Percentiles rank a stretch among this genome's conserved stretches.
phyloP scores from a whole-genome alignment of 164 flowering plant species.

The Annona squamosa region DNA sequence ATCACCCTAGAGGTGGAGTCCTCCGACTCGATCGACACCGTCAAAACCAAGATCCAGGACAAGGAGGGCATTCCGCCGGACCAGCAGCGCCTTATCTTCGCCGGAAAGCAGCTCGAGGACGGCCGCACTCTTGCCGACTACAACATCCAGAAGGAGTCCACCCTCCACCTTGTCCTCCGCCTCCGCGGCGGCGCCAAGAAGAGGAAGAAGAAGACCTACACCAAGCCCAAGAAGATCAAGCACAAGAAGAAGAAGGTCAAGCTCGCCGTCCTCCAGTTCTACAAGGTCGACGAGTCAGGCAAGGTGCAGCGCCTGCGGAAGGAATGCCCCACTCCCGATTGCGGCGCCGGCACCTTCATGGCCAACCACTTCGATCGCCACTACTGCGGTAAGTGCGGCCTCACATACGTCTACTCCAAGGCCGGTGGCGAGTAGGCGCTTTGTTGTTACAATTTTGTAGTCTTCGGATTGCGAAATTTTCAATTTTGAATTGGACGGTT shows the following conservation, averaged over 20 bases:
- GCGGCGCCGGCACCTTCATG: constrained; percentile 17
- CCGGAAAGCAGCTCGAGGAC: constrained; percentile 59
- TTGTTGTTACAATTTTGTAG: background rate
- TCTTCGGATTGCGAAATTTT: background rate
- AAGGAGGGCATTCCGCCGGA: constrained; percentile 42
- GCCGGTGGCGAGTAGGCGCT: constrained; percentile 10
- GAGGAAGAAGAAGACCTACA: constrained; percentile 54
- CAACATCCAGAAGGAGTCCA: constrained; percentile 51
- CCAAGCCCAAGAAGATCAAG: constrained; percentile 55
- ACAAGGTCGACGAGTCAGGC: constrained; percentile 7
- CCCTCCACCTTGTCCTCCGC: constrained; percentile 46
- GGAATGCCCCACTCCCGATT: constrained; percentile 16
- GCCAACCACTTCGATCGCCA: constrained; percentile 19
- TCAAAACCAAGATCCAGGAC: constrained; percentile 22
- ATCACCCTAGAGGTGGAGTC: constrained; percentile 45
- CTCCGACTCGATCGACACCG: constrained; percentile 19
- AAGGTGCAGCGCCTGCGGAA: constrained; percentile 8
- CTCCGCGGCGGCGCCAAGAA: constrained; percentile 47
- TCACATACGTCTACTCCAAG: constrained; percentile 17
- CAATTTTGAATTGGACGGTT: background rate
- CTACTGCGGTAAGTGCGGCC: constrained; percentile 22
- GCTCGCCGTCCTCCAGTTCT: constrained; percentile 33
- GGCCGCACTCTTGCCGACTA: constrained; percentile 50
- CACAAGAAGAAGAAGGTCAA: constrained; percentile 56
- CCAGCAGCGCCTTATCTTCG: constrained; percentile 48